A percentile compares a stretch with the other conserved stretches of the same genome.
phyloP scores from a whole-genome alignment of 2,329 filamentous ascomycete genomes.

The Pseudogymnoascus pannorum region DNA sequence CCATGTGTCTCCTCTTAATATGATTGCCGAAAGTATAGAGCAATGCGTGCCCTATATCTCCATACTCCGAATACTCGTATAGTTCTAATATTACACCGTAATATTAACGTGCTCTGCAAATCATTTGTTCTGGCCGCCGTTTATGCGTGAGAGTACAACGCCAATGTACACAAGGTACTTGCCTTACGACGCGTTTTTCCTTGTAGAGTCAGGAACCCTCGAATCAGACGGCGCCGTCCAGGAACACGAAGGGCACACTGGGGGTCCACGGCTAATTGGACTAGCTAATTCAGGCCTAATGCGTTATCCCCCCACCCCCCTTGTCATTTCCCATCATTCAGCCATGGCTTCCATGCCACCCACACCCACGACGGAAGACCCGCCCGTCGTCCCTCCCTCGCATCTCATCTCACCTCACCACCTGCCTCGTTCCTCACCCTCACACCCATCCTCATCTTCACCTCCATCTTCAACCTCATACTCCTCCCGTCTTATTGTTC shows the following conservation, averaged over 20 bases:
- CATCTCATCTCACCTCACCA: constrained; percentile 3
- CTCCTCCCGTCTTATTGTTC: neutral
- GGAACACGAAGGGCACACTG: constrained; percentile 3
- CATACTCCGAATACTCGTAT: neutral
- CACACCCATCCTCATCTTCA: neutral
- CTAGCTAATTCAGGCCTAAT: constrained; percentile 5
- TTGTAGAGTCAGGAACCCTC: neutral
- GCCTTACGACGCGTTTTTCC: neutral
- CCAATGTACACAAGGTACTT: neutral
- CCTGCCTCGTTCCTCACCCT: neutral
- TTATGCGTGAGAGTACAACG: neutral
- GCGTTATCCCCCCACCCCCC: neutral
- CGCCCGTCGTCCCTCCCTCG: neutral
- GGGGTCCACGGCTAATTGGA: constrained; percentile 1
- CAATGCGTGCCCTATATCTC: no score
- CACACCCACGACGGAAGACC: neutral
- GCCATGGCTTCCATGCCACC: constrained; percentile 7
- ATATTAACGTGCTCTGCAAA: neutral
- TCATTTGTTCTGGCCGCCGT: constrained; percentile 1
- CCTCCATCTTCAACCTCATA: neutral
- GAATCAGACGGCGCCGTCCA: neutral
- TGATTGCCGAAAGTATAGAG: neutral
- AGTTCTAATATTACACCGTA: constrained; percentile 6
- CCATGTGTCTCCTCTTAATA: constrained; percentile 1
- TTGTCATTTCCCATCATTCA: constrained; percentile 6